Percentiles rank a stretch among this genome's conserved stretches.
phyloP scores from a whole-genome alignment of 768 basidiomycete genomes.

The Mycena kentingensis region DNA sequence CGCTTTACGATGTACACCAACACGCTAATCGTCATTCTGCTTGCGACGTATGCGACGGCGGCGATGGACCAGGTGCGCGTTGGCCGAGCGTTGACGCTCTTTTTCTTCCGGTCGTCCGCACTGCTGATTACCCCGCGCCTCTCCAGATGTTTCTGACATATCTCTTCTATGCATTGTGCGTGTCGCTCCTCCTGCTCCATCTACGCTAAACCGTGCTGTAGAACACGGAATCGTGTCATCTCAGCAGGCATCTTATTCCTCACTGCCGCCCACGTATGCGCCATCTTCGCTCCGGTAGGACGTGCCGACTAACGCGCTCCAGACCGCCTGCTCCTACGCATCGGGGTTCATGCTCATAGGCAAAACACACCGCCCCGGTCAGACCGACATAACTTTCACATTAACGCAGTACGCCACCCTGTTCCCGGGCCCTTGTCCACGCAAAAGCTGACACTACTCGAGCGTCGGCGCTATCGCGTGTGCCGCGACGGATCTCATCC shows the following conservation, averaged over 20 bases:
- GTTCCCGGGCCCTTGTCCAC: no score
- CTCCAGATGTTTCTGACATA: constrained; percentile 8
- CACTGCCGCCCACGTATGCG: constrained; percentile 7
- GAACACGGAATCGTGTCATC: constrained; percentile 2
- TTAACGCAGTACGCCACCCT: no score
- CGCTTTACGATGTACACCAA: not conserved
- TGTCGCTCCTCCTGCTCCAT: not conserved
- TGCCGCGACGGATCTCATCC: constrained; percentile 6
- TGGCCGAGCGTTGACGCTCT: no score
- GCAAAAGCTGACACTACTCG: no score
- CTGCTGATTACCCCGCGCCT: no score
- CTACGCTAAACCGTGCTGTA: not conserved
- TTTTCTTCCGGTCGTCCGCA: no score
- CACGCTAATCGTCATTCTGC: not conserved
- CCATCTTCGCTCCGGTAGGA: not conserved
- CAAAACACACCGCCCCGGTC: not conserved
- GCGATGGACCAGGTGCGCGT: constrained; percentile 14
- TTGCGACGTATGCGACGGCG: constrained; percentile 11
- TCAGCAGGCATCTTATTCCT: not conserved
- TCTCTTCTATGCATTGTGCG: constrained; percentile 10
- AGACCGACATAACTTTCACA: no score
- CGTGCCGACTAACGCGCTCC: not conserved
- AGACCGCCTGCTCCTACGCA: constrained; percentile 7
- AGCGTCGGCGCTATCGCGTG: constrained; percentile 12
- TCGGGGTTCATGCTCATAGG: constrained; percentile 3